Evolutionary conservation across 148 eudicot genomes (phyloP).

Genomic region (Drosera capensis): DNA sequence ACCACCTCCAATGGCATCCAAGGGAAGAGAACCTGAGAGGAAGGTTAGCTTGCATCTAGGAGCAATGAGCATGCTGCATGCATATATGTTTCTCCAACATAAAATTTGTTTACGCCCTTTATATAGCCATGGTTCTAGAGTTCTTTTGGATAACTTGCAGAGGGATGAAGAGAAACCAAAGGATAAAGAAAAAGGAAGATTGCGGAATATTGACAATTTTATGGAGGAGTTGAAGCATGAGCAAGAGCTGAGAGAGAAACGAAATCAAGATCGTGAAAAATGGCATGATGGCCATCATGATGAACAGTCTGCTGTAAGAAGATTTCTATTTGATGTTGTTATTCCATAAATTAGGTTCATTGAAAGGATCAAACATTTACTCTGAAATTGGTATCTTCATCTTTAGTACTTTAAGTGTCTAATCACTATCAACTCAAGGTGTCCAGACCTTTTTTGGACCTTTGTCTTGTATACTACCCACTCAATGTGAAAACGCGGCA

Average conservation of each 20-base stretch:
- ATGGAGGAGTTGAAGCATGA: constrained; percentile 95
- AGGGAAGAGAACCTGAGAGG: constrained; percentile 68
- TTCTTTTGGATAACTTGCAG: constrained; percentile 17
- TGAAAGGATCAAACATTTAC: no score
- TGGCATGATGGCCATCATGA: constrained; percentile 64
- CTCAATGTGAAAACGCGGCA: no score
- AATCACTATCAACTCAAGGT: no score
- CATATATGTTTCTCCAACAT: neutral
- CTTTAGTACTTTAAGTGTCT: no score
- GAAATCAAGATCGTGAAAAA: constrained; percentile 68
- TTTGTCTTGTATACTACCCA: no score
- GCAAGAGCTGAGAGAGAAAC: constrained; percentile 90
- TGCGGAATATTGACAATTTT: constrained; percentile 86
- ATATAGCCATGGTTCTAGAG: no score
- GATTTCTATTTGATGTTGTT: no score
- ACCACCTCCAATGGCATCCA: constrained; percentile 88
- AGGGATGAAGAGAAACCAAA: constrained; percentile 75
- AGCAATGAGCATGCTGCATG: neutral
- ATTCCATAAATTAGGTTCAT: no score
- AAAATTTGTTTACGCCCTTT: neutral
- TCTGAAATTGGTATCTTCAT: no score
- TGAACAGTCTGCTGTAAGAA: constrained; percentile 59
- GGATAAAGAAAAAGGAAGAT: constrained; percentile 82
- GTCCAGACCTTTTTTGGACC: no score
- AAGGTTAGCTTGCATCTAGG: constrained; percentile 33